phyloP scores from a whole-genome alignment of 1,284 basidiomycete genomes.

The Rhodotorula sp. region DNA sequence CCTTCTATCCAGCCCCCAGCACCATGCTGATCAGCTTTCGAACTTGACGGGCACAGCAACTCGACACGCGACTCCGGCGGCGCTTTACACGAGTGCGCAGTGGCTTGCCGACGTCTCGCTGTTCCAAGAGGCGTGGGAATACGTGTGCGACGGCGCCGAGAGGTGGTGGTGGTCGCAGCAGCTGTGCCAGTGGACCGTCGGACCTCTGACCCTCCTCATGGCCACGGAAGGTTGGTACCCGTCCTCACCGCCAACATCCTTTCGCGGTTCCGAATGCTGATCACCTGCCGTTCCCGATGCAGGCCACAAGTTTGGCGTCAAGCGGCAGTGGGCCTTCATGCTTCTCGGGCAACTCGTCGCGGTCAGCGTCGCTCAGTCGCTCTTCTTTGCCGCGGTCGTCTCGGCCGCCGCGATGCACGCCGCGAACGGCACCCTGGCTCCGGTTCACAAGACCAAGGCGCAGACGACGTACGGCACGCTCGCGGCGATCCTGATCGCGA shows the following conservation, averaged over 20 bases:
- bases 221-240: slow-evolving; percentile 57
- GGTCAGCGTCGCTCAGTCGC: slow-evolving; percentile 65
- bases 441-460: slow-evolving; percentile 8
- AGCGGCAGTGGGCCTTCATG: slow-evolving; percentile 68
- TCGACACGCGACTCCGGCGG: slow-evolving; percentile 49
- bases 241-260: slow-evolving; percentile 27
- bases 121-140: slow-evolving; percentile 64
- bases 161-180: slow-evolving; percentile 77
- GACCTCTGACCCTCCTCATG: slow-evolving; percentile 63
- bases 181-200: slow-evolving; percentile 67
- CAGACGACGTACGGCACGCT: slow-evolving; percentile 38
- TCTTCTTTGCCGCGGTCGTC: slow-evolving; percentile 61
- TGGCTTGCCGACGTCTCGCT: slow-evolving; percentile 65
- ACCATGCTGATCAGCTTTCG: slow-evolving; percentile 3
- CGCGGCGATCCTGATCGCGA: slow-evolving; percentile 55
- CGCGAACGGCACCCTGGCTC: slow-evolving; percentile 17
- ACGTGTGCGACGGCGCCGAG: slow-evolving; percentile 54
- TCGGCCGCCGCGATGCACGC: slow-evolving; percentile 22
- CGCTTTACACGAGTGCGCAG: slow-evolving; percentile 48
- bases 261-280: background rate
- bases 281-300: background rate
- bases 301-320: slow-evolving; percentile 57
- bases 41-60: slow-evolving; percentile 22
- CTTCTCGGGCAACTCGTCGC: slow-evolving; percentile 71
- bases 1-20: background rate